These are phyloP conservation scores for Xylariaceae sp. DNA, from an alignment of 2,329 filamentous ascomycete species.

Conservation along the genomic window DNA sequence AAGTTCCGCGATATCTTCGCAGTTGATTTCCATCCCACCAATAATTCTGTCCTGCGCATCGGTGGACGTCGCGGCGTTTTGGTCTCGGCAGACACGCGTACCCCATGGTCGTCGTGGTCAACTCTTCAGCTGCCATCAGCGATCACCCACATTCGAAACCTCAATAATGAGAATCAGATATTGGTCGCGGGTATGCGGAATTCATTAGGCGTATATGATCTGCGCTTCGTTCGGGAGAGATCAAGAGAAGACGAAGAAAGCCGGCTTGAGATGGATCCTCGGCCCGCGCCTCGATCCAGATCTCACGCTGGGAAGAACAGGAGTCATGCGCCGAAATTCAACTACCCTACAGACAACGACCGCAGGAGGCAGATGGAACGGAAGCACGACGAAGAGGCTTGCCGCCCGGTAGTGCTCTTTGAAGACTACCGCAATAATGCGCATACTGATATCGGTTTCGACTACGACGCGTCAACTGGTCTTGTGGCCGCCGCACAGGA, in stretches of 20 bases:
- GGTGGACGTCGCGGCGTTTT: conserved; percentile 48
- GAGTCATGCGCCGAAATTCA: not conserved
- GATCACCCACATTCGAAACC: conserved; percentile 47
- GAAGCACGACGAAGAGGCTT: conserved; percentile 2
- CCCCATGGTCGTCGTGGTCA: conserved; percentile 16
- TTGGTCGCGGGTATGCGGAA: conserved; percentile 49
- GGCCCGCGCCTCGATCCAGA: not conserved
- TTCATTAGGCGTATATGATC: conserved; percentile 53
- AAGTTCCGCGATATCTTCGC: conserved; percentile 42
- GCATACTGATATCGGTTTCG: conserved; percentile 48
- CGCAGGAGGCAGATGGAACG: not conserved
- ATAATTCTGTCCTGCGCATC: conserved; percentile 45
- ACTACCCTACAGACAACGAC: not conserved
- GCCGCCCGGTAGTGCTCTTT: conserved; percentile 44
- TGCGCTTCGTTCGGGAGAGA: conserved; percentile 38
- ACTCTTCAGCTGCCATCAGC: conserved; percentile 34
- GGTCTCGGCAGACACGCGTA: conserved; percentile 43
- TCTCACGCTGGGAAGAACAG: not conserved
- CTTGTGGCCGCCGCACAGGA: conserved; percentile 53
- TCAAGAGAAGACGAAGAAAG: not conserved
- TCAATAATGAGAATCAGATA: conserved; percentile 44
- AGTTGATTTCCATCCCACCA: conserved; percentile 43
- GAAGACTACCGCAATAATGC: conserved; percentile 47
- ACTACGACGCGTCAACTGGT: conserved; percentile 43
- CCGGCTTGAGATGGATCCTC: not conserved